Base-by-base conservation (phyloP, 208 protist species). In the Acanthamoeba triangularis region DNA sequence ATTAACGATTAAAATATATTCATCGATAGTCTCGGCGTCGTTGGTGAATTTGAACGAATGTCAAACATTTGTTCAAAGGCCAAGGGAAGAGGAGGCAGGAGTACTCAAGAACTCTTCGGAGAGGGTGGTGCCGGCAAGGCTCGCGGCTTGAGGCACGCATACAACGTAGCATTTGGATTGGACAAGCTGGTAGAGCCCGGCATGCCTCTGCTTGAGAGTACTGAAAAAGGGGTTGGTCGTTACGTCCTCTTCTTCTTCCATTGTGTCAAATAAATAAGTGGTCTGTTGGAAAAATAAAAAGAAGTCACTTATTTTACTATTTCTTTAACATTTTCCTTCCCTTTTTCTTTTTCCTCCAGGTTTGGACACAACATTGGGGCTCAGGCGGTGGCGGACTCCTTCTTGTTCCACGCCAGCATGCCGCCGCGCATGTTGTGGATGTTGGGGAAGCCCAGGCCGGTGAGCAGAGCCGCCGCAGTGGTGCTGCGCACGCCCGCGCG, bases 151-250 rank as follows among this genome's bases (percentile, higher is more conserved):
- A 11, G 80, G 80, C 30, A 88, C 80, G 44, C 80, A 88, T 7
- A 88, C 49, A 47, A 88, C 30, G 44, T 88, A 88, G 80, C 80
- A 88, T 54, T 88, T 88, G 49, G 49, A 20, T 35, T 88, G 49
- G 8, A 88, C 80, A 16, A 35, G 52, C 30, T 54, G 49, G 80
- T 88, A 88, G 23, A 65, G 52, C 7, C 80, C n/a, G 7, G 41
- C 44, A 37, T 63, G 35, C 44, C 59, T 88, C 52, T 63, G 80
- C 52, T 88, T 88, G 80, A 88, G 80, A 35, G 52, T 37, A 7
- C 30, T 10, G 80, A 88, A 88, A 61, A 88, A 88, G 33, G 80
- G 80, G 44, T 88, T 88, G n/a, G 44, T 63, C 1, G 44, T 61
- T 23, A 88, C 49, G 30, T 88, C 80, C 44, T 88, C 80, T 47